These are phyloP conservation scores for Gymnopilus dilepis DNA, from an alignment of 768 basidiomycete species.

Conservation along the genomic window DNA sequence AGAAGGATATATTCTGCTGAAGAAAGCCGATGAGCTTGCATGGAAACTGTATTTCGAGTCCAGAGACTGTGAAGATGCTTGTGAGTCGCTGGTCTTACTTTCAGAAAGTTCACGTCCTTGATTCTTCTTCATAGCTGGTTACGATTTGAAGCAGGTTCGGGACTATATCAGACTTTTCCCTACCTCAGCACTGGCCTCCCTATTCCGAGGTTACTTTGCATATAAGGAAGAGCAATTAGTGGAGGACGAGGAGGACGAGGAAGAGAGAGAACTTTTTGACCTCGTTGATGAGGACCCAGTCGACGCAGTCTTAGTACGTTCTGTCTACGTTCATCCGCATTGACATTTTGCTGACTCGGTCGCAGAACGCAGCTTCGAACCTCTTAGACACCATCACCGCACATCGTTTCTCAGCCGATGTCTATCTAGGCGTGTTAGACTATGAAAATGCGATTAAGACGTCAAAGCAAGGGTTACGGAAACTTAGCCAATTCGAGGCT, in stretches of 20 bases:
- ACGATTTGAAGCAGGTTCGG: slow-evolving; percentile 59
- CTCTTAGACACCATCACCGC: slow-evolving; percentile 66
- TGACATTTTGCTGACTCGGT: not conserved
- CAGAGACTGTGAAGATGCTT: slow-evolving; percentile 66
- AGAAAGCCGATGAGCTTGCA: slow-evolving; percentile 77
- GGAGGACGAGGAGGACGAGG: slow-evolving; percentile 50
- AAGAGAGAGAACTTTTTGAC: slow-evolving; percentile 34
- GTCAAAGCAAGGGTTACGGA: slow-evolving; percentile 71
- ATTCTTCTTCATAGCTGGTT: slow-evolving; percentile 51
- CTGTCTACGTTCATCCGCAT: not conserved
- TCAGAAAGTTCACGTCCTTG: slow-evolving; percentile 2
- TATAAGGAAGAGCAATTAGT: slow-evolving; percentile 55
- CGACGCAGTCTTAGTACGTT: slow-evolving; percentile 63
- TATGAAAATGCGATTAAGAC: slow-evolving; percentile 73
- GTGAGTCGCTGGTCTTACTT: slow-evolving; percentile 45
- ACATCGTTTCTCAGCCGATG: slow-evolving; percentile 65
- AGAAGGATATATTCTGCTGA: slow-evolving; percentile 75
- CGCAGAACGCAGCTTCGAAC: slow-evolving; percentile 58
- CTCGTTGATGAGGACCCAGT: slow-evolving; percentile 59
- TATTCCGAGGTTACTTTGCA: slow-evolving; percentile 72
- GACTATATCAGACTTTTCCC: slow-evolving; percentile 75
- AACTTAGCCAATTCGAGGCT: slow-evolving; percentile 57
- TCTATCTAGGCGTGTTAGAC: slow-evolving; percentile 73
- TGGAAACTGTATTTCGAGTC: slow-evolving; percentile 84
- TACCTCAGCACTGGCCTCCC: slow-evolving; percentile 50